Evolutionary conservation across 2,329 filamentous ascomycete genomes (phyloP).

Genomic region (Epichloe sibirici): DNA sequence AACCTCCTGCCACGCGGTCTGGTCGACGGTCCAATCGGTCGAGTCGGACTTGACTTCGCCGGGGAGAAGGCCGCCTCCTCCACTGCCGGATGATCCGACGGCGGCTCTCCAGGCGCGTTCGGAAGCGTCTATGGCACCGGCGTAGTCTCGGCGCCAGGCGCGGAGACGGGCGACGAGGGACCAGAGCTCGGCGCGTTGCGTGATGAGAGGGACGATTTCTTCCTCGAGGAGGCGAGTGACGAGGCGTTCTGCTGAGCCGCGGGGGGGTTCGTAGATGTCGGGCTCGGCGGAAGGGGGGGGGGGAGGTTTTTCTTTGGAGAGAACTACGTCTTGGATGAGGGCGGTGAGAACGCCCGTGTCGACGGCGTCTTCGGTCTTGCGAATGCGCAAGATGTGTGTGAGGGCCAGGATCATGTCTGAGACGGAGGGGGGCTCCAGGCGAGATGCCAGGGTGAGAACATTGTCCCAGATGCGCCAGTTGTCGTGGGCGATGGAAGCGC

Average conservation of each 20-base stretch:
- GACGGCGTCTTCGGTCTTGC: constrained; percentile 64
- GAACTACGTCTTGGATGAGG: constrained; percentile 59
- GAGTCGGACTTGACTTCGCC: constrained; percentile 14
- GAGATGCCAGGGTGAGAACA: constrained; percentile 73
- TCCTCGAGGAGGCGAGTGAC: constrained; percentile 64
- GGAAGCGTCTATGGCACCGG: constrained; percentile 64
- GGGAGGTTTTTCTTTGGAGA: constrained; percentile 23
- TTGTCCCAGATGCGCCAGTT: constrained; percentile 97
- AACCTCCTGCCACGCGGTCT: constrained; percentile 56
- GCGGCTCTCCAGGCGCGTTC: constrained; percentile 84
- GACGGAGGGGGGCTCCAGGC: constrained; percentile 63
- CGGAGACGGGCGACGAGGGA: constrained; percentile 58
- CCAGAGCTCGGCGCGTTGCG: constrained; percentile 66
- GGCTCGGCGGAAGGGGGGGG: constrained; percentile 10
- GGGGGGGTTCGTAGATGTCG: constrained; percentile 26
- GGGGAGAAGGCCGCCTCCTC: constrained; percentile 31
- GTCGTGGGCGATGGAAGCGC: constrained; percentile 68
- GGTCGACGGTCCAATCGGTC: constrained; percentile 36
- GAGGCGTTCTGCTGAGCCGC: constrained; percentile 49
- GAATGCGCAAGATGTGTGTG: constrained; percentile 62
- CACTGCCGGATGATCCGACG: constrained; percentile 35
- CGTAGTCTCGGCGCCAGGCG: constrained; percentile 58
- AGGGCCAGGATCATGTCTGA: constrained; percentile 65
- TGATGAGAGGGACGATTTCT: constrained; percentile 71
- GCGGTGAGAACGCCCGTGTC: constrained; percentile 62